phyloP scores from a whole-genome alignment of 2,329 filamentous ascomycete genomes.

The Penicillium sp. region DNA sequence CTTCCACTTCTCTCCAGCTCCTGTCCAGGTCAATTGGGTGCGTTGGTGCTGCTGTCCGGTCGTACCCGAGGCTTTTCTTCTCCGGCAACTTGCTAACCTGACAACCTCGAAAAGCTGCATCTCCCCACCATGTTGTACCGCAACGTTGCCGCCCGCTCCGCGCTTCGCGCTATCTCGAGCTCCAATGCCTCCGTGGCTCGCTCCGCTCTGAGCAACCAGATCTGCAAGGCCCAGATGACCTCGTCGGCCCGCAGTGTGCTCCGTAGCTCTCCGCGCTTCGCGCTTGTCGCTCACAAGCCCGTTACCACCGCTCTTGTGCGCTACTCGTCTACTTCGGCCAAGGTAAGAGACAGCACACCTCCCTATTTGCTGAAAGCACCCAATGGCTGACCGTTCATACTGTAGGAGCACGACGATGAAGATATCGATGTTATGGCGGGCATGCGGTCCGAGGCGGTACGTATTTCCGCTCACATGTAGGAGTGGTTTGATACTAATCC shows the following conservation, averaged over 20 bases:
- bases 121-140: conserved; percentile 46
- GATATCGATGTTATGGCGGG: conserved; percentile 49
- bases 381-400: conserved; percentile 45
- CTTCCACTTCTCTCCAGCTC: conserved; percentile 18
- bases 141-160: conserved; percentile 44
- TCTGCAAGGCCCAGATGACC: conserved; percentile 46
- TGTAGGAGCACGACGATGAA: conserved; percentile 25
- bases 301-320: conserved; percentile 49
- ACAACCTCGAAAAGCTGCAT: conserved; percentile 30
- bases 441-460: conserved; percentile 57
- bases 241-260: conserved; percentile 40
- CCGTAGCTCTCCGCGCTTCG: conserved; percentile 39
- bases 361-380: conserved; percentile 32
- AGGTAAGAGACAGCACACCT: conserved; percentile 45
- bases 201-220: conserved; percentile 39
- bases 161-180: conserved; percentile 43
- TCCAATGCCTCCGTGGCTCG: conserved; percentile 44
- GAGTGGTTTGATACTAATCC: neutral
- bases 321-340: conserved; percentile 42
- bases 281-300: conserved; percentile 45
- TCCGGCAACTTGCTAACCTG: conserved; percentile 30
- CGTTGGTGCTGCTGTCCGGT: conserved; percentile 18
- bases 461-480: conserved; percentile 26
- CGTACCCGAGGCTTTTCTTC: conserved; percentile 35
- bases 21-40: conserved; percentile 35